Percentiles rank a stretch among this genome's conserved stretches.
Evolutionary conservation across 495 filamentous ascomycete species (phyloP).

Genomic region (Daldinia loculata): DNA sequence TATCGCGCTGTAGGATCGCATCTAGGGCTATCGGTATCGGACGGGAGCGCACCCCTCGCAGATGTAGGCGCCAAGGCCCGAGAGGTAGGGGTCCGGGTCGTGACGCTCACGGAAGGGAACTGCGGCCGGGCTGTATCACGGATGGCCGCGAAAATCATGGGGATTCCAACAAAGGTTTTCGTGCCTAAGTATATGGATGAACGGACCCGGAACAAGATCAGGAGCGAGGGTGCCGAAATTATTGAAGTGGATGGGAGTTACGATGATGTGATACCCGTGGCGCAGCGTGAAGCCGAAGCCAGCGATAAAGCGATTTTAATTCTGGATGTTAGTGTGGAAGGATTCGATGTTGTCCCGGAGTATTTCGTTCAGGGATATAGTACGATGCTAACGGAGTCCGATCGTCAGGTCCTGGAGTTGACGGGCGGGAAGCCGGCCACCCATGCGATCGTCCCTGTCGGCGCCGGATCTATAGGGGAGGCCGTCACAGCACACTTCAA

Average conservation of each 20-base stretch:
- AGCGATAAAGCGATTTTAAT: constrained; percentile 60
- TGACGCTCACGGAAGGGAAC: constrained; percentile 71
- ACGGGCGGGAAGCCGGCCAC: constrained; percentile 47
- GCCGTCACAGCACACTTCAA: constrained; percentile 67
- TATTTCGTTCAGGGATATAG: constrained; percentile 77
- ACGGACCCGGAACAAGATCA: constrained; percentile 59
- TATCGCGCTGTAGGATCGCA: constrained; percentile 61
- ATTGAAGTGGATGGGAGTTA: constrained; percentile 63
- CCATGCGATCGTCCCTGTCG: constrained; percentile 66
- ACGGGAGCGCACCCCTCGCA: constrained; percentile 41
- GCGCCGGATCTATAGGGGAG: constrained; percentile 70
- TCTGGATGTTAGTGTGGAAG: constrained; percentile 68
- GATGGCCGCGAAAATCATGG: constrained; percentile 63
- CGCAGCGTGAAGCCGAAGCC: constrained; percentile 51
- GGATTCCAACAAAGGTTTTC: constrained; percentile 60
- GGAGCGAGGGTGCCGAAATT: constrained; percentile 64
- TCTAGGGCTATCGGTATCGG: constrained; percentile 50
- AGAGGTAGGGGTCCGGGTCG: constrained; percentile 50
- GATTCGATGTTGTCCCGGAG: constrained; percentile 66
- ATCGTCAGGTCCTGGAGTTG: constrained; percentile 56
- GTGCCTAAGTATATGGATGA: constrained; percentile 66
- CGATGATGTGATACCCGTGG: constrained; percentile 61
- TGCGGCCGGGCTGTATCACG: constrained; percentile 72
- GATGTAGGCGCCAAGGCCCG: constrained; percentile 50
- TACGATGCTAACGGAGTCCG: constrained; percentile 70